Base-by-base conservation (phyloP, 306 rosid genomes). In the Luffa acutangula region DNA sequence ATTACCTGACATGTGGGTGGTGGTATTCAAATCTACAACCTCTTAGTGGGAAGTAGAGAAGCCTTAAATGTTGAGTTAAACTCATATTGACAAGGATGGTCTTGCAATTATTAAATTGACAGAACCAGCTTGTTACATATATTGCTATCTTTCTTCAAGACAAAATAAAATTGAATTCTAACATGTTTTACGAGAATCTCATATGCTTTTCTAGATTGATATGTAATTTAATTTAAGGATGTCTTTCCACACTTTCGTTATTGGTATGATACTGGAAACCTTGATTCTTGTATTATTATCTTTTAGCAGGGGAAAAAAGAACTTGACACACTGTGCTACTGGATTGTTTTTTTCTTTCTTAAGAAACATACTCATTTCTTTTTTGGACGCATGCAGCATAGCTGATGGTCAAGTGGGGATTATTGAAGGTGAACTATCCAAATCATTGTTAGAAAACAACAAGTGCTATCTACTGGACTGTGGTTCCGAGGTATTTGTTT, bases 381-480 rank as follows among this genome's bases (percentile, higher is more conserved):
- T 48, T 21, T 2, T 57, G 21, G 54, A 76, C 2, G 37, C 69
- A 76, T 78, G 56, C 69, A 78, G 81, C 81, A 80, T 93, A 75
- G 93, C 81, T 82, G 89, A 91, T 51, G 98, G 91, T 80, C 60
- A 85, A 87, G 83, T 90, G 86, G 87, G 79, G 52, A 90, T 90
- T 49, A 79, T 89, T 78, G 91, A 90, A 79, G 82, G 81, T 45
- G 96, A 91, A 85, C 83, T 93, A 85, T 85, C 86, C 54, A 96
- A 89, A 87, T 93, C 87, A 45, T 83, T 96, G 77, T 87, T 96
- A 36, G 93, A 91, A 59, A 86, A 92, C 81, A 85, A 86, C 81
- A 93, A 89, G 79, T 91, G 98, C 88, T 93, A 96, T 89, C 84
- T 96, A 43, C 77, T 96, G 79, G 97, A 96, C 83, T 90, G 97